Evolutionary conservation across 768 basidiomycete genomes (phyloP).

Genomic region (Lentinula detonsa): DNA sequence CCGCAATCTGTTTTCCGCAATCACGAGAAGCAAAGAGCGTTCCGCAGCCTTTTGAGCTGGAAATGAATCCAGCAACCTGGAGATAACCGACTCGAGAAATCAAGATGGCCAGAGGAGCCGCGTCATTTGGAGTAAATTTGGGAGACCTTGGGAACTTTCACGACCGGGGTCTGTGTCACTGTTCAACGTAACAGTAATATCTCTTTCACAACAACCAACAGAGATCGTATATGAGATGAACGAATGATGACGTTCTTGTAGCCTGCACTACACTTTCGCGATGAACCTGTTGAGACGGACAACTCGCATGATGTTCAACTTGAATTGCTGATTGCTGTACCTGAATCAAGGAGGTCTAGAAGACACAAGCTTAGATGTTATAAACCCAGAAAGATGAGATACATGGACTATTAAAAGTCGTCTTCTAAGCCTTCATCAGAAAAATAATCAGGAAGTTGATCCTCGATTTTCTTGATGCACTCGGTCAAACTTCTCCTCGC

Average conservation of each 20-base stretch:
- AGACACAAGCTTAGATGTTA: background rate
- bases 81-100: background rate
- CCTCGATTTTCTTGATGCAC: conserved; percentile 49
- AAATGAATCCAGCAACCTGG: background rate
- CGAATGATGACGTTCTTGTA: background rate
- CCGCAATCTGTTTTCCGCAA: background rate
- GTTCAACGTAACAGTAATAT: background rate
- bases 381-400: background rate
- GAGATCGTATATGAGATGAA: background rate
- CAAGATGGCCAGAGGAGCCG: background rate
- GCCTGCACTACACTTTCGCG: background rate
- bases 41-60: background rate
- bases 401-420: background rate
- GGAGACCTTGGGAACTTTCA: background rate
- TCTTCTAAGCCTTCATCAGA: conserved; percentile 23
- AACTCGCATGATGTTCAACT: too few species aligned
- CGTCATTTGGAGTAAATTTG: background rate
- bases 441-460: conserved; percentile 61
- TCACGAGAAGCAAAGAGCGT: background rate
- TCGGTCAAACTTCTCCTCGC: conserved; percentile 55
- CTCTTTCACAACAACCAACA: background rate
- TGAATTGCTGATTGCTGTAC: too few species aligned
- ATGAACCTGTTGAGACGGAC: too few species aligned
- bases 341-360: background rate
- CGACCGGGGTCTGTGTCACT: background rate